Conservation (phyloP, 768 basidiomycete species). For the Punctularia strigosozonata region DNA sequence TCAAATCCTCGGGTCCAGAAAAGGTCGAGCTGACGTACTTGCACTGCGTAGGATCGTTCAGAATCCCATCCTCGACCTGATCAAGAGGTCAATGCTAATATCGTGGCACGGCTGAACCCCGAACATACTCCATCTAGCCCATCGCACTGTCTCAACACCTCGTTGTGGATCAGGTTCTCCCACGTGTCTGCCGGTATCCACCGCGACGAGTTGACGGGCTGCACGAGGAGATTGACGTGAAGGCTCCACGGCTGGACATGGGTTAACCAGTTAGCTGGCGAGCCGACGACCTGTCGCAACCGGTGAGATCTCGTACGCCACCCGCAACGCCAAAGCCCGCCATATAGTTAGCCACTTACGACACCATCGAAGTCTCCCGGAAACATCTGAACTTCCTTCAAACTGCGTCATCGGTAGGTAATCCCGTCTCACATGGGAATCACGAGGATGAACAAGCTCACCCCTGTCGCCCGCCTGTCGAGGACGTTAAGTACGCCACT, state of each 20-base stretch:
- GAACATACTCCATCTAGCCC: conserved; percentile 16
- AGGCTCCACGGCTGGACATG: conserved; percentile 13
- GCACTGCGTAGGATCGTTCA: conserved; percentile 14
- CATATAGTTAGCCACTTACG: conserved; percentile 11
- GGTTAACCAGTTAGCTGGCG: conserved; percentile 18
- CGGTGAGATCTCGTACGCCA: not conserved
- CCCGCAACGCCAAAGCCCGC: not conserved
- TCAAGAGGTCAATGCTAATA: not conserved
- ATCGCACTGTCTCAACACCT: conserved; percentile 21
- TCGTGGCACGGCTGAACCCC: not conserved
- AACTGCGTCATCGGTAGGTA: conserved; percentile 2
- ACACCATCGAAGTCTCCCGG: conserved; percentile 22
- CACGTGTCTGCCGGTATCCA: conserved; percentile 17
- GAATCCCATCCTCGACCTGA: conserved; percentile 16
- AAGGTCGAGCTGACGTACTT: conserved; percentile 3
- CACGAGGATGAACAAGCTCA: too few species aligned
- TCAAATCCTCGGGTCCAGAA: not conserved
- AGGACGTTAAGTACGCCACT: not conserved
- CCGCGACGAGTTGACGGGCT: conserved; percentile 10
- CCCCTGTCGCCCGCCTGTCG: conserved; percentile 17
- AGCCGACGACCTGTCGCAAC: conserved; percentile 15
- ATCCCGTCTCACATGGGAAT: not conserved
- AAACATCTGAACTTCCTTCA: conserved; percentile 15
- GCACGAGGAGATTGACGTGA: conserved; percentile 13
- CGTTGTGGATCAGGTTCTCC: conserved; percentile 14